A percentile compares a stretch with the other conserved stretches of the same genome.
Conservation (phyloP, 345 rosid species). For the Noccaea caerulescens region DNA sequence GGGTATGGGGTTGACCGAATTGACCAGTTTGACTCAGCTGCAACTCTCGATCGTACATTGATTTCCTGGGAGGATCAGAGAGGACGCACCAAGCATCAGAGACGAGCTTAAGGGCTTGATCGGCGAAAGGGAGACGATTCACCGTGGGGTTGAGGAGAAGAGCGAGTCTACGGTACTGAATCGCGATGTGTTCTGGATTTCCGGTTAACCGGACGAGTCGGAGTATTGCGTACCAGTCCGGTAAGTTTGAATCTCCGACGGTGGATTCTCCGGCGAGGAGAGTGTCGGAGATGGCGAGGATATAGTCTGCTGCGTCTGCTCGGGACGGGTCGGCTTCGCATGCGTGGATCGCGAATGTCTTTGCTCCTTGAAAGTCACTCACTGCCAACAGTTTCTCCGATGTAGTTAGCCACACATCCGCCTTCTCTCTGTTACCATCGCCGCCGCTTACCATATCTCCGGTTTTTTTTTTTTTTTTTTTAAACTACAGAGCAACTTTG, state of each 20-base stretch:
- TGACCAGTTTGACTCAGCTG: constrained; percentile 50
- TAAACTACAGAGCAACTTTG: constrained; percentile 3
- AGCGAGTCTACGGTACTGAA: constrained; percentile 76
- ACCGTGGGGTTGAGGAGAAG: constrained; percentile 60
- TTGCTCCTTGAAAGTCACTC: constrained; percentile 74
- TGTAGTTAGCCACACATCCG: constrained; percentile 65
- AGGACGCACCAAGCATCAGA: constrained; percentile 81
- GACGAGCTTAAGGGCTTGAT: constrained; percentile 72
- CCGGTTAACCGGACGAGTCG: constrained; percentile 62
- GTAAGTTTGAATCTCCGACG: constrained; percentile 38
- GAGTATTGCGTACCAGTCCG: constrained; percentile 73
- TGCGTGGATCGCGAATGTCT: constrained; percentile 68
- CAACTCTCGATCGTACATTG: constrained; percentile 68
- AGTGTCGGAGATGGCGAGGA: constrained; percentile 80
- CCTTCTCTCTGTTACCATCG: constrained; percentile 53
- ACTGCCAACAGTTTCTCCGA: constrained; percentile 76
- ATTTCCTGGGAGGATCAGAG: constrained; percentile 63
- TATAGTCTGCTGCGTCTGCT: constrained; percentile 55
- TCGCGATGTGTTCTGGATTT: constrained; percentile 59
- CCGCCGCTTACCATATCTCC: constrained; percentile 42
- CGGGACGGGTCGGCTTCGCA: constrained; percentile 67
- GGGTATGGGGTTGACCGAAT: constrained; percentile 35
- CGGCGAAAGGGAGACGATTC: constrained; percentile 67
- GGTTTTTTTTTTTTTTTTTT: neutral
- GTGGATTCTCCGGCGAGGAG: constrained; percentile 61